Evolutionary conservation across 768 basidiomycete species (phyloP).

Genomic region (Russula compacta): DNA sequence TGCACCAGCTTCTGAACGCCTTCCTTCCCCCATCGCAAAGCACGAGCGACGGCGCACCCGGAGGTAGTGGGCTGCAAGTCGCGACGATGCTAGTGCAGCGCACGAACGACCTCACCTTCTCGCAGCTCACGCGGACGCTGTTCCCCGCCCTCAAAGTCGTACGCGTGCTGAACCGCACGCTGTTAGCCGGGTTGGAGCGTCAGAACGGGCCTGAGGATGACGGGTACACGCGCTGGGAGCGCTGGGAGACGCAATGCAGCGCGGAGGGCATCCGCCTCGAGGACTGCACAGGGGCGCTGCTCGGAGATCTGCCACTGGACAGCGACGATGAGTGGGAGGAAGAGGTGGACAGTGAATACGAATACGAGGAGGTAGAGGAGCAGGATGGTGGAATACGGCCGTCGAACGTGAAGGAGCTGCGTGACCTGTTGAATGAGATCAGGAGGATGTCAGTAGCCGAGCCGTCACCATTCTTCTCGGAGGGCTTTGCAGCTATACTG

Average conservation of each 20-base stretch:
- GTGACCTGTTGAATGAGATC: conserved; percentile 18
- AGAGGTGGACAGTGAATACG: conserved; percentile 24
- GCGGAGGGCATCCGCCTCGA: conserved; percentile 49
- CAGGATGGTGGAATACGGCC: conserved; percentile 20
- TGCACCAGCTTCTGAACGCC: conserved; percentile 59
- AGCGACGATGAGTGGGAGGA: conserved; percentile 26
- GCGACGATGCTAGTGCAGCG: conserved; percentile 34
- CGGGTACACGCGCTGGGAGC: conserved; percentile 48
- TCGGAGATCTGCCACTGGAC: conserved; percentile 39
- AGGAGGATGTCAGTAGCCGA: conserved; percentile 15
- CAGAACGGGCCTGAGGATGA: conserved; percentile 38
- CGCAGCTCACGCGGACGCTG: conserved; percentile 40
- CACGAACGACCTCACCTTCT: conserved; percentile 60
- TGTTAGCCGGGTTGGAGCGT: conserved; percentile 50
- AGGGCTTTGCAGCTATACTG: conserved; percentile 8
- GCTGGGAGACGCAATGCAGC: conserved; percentile 54
- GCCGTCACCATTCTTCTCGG: not conserved
- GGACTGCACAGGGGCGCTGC: conserved; percentile 61
- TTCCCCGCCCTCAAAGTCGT: conserved; percentile 57
- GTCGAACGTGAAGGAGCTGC: conserved; percentile 18
- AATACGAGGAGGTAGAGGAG: conserved; percentile 28
- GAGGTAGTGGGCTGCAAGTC: conserved; percentile 31
- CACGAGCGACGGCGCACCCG: conserved; percentile 30
- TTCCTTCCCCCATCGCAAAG: conserved; percentile 51
- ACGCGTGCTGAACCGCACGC: conserved; percentile 44